phyloP scores from a whole-genome alignment of 495 filamentous ascomycete species.

The Xylaria acuta region DNA sequence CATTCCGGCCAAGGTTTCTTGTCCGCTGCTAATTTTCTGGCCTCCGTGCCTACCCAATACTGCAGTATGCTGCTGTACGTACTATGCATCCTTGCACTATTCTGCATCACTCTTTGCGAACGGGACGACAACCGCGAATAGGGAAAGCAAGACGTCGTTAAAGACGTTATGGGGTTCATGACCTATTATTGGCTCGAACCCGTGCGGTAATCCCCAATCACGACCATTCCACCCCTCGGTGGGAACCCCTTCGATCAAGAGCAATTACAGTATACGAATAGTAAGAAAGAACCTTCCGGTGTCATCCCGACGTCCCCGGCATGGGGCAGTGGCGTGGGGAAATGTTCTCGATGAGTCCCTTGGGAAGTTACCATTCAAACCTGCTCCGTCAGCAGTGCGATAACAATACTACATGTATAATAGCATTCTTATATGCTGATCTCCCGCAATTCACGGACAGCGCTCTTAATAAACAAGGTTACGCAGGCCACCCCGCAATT shows the following conservation, averaged over 20 bases:
- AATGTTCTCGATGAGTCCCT: not conserved
- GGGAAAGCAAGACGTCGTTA: not conserved
- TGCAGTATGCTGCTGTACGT: not conserved
- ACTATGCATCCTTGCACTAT: not conserved
- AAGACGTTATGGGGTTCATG: not conserved
- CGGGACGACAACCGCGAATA: not conserved
- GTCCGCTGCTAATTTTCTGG: not conserved
- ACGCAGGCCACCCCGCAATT: constrained; percentile 9
- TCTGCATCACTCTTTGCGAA: not conserved
- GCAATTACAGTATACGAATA: not conserved
- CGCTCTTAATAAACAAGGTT: not conserved
- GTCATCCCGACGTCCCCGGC: not conserved
- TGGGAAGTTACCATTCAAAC: not conserved
- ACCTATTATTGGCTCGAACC: not conserved
- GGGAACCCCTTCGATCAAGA: not conserved
- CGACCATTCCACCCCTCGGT: not conserved
- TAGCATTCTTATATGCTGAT: constrained; percentile 17
- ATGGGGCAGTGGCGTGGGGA: not conserved
- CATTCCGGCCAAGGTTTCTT: constrained; percentile 12
- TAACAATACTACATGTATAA: constrained; percentile 2
- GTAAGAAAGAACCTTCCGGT: no score
- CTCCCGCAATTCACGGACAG: constrained; percentile 8
- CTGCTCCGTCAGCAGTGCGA: not conserved
- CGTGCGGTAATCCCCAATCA: not conserved
- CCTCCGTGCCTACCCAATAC: not conserved